A percentile compares a stretch with the other conserved stretches of the same genome.
Conservation (phyloP, 257 asterid genomes). For the Schizonepeta tenuifolia region DNA sequence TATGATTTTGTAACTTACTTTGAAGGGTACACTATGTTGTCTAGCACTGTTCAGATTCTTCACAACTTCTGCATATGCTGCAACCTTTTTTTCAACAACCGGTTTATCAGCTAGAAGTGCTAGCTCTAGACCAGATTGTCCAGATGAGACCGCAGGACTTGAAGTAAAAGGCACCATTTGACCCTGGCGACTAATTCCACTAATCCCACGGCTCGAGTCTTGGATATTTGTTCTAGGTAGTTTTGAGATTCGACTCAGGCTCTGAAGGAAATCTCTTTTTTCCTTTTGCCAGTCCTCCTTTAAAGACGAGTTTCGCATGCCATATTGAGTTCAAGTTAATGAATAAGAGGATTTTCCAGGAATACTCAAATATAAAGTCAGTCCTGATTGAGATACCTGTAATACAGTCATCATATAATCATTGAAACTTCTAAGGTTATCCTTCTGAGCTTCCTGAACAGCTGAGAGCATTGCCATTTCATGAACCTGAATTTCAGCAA, state of each 20-base stretch:
- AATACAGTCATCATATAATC: constrained; percentile 93
- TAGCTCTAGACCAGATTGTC: constrained; percentile 60
- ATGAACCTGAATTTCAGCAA: constrained; percentile 68
- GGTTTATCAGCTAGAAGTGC: constrained; percentile 65
- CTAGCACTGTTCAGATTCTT: constrained; percentile 84
- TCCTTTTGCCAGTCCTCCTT: constrained; percentile 99
- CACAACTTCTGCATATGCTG: constrained; percentile 80
- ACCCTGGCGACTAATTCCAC: constrained; percentile 60
- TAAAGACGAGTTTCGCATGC: constrained; percentile 30
- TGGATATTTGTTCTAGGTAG: constrained; percentile 73
- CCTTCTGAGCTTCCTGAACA: constrained; percentile 96
- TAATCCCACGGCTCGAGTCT: constrained; percentile 52
- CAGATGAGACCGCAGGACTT: constrained; percentile 62
- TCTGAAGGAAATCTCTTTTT: constrained; percentile 85
- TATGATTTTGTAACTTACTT: constrained; percentile 50
- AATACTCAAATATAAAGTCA: constrained; percentile 16
- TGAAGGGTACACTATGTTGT: constrained; percentile 72
- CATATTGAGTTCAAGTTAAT: constrained; percentile 6
- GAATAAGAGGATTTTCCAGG: constrained; percentile 25
- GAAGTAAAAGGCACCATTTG: constrained; percentile 66
- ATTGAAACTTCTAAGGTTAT: constrained; percentile 82
- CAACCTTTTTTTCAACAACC: constrained; percentile 74
- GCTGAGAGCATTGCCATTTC: constrained; percentile 99
- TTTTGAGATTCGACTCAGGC: constrained; percentile 78
- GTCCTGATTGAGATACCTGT: constrained; percentile 53